A percentile compares a stretch with the other conserved stretches of the same genome.
phyloP scores from a whole-genome alignment of 2,329 filamentous ascomycete genomes.

The Leptodontidium sp. region DNA sequence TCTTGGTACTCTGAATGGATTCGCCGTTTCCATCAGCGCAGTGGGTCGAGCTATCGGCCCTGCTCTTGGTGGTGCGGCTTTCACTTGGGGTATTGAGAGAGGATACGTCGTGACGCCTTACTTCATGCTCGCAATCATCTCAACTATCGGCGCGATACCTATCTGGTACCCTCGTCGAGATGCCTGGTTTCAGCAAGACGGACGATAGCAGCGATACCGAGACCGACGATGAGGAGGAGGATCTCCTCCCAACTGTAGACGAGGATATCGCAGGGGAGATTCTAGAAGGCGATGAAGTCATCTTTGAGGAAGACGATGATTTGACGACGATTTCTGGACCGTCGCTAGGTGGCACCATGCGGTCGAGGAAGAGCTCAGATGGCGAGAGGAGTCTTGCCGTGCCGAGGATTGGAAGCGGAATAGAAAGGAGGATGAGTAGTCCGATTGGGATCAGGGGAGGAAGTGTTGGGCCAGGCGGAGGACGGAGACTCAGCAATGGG shows the following conservation, averaged over 20 bases:
- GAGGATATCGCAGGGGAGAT: constrained; percentile 35
- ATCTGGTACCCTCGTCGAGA: constrained; percentile 77
- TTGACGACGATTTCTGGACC: constrained; percentile 23
- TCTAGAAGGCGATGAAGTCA: constrained; percentile 36
- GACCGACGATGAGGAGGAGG: constrained; percentile 36
- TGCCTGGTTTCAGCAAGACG: constrained; percentile 67
- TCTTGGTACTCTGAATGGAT: constrained; percentile 88
- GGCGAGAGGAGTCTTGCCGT: constrained; percentile 16
- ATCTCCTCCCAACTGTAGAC: constrained; percentile 28
- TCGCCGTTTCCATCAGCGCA: constrained; percentile 84
- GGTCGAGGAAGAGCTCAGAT: constrained; percentile 17
- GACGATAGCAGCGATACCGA: constrained; percentile 41
- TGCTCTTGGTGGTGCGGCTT: constrained; percentile 74
- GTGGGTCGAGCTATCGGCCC: constrained; percentile 83
- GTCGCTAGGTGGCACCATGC: constrained; percentile 7
- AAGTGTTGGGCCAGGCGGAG: constrained; percentile 45
- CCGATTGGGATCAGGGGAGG: constrained; percentile 44
- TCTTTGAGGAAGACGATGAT: constrained; percentile 35
- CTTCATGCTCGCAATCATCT: constrained; percentile 76
- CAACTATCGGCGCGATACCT: constrained; percentile 72
- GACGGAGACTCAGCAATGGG: constrained; percentile 45
- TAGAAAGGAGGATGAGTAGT: constrained; percentile 42
- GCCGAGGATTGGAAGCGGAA: constrained; percentile 5
- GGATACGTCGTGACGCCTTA: constrained; percentile 84
- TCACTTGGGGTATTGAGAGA: constrained; percentile 77